These are phyloP conservation scores for Eucalyptus erythrocorys DNA, from an alignment of 345 rosid species.

Conservation along the genomic window DNA sequence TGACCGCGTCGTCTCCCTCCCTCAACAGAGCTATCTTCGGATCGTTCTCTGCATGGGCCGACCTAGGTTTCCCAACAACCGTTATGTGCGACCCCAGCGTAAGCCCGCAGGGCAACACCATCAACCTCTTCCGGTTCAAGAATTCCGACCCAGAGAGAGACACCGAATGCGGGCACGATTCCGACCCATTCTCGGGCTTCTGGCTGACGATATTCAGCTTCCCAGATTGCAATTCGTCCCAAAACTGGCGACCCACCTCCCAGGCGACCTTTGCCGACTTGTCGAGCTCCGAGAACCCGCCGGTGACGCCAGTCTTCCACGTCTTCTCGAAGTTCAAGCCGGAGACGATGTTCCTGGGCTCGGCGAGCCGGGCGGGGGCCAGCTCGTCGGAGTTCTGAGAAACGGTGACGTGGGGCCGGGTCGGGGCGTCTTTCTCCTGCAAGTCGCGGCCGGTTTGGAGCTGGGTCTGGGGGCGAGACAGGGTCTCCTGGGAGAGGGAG, in stretches of 20 bases:
- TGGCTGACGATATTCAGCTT: neutral
- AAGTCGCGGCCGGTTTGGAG: slow-evolving; percentile 45
- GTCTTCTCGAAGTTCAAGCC: slow-evolving; percentile 38
- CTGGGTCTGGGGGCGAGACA: slow-evolving; percentile 33
- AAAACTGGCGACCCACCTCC: slow-evolving; percentile 59
- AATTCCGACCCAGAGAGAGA: slow-evolving; percentile 51
- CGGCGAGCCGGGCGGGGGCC: slow-evolving; percentile 8
- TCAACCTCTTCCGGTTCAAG: slow-evolving; percentile 22
- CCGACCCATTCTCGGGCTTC: slow-evolving; percentile 16
- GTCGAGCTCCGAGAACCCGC: slow-evolving; percentile 65
- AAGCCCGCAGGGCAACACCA: slow-evolving; percentile 83
- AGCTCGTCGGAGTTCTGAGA: slow-evolving; percentile 12
- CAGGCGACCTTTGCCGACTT: slow-evolving; percentile 64
- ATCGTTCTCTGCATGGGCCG: slow-evolving; percentile 43
- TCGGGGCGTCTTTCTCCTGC: slow-evolving; percentile 28
- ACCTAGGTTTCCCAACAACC: slow-evolving; percentile 75
- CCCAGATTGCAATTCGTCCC: slow-evolving; percentile 57
- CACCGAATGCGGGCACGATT: slow-evolving; percentile 57
- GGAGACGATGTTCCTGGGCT: slow-evolving; percentile 26
- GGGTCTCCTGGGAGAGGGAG: slow-evolving; percentile 33
- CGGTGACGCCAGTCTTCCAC: slow-evolving; percentile 37
- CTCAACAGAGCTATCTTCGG: slow-evolving; percentile 38
- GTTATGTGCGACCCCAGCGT: slow-evolving; percentile 82
- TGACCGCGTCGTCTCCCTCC: slow-evolving; percentile 29
- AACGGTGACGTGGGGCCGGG: slow-evolving; percentile 44